A percentile compares a stretch with the other conserved stretches of the same genome.
Evolutionary conservation across 495 filamentous ascomycete genomes (phyloP).

Genomic region (Penicillium arizonense): DNA sequence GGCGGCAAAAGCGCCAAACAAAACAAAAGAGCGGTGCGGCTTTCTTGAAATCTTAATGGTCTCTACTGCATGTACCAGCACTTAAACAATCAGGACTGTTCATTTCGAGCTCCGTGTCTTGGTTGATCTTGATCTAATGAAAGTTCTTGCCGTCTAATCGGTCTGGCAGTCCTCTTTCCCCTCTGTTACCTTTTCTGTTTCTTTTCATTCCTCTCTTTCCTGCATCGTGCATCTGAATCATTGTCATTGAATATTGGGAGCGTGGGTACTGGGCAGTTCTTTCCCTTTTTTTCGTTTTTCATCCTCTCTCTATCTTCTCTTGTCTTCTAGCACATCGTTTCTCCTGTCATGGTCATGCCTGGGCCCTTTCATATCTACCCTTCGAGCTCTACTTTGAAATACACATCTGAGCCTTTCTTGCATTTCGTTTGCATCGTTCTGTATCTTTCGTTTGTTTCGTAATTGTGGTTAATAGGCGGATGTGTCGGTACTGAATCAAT

Average conservation of each 20-base stretch:
- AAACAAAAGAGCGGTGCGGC: constrained; percentile 15
- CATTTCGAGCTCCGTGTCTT: constrained; percentile 5
- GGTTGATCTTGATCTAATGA: constrained; percentile 25
- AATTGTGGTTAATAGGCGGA: background rate
- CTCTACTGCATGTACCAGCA: constrained; percentile 2
- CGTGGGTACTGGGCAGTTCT: constrained; percentile 27
- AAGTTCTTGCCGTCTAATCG: constrained; percentile 16
- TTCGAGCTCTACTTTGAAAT: constrained; percentile 17
- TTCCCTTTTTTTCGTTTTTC: constrained; percentile 6
- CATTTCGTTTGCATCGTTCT: background rate
- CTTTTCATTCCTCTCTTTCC: constrained; percentile 19
- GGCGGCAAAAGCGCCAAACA: constrained; percentile 3
- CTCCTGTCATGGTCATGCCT: constrained; percentile 17
- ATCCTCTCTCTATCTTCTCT: constrained; percentile 14
- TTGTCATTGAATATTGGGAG: constrained; percentile 34
- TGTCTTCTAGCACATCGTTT: constrained; percentile 30
- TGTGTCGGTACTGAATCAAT: background rate
- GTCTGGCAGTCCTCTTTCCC: constrained; percentile 15
- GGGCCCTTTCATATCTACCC: constrained; percentile 15
- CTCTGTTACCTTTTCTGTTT: constrained; percentile 22
- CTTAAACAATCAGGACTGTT: background rate
- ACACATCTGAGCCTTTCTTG: constrained; percentile 15
- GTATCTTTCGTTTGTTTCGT: background rate
- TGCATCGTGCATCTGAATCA: constrained; percentile 30
- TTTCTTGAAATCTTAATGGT: constrained; percentile 11